Conservation (phyloP, 2,329 filamentous ascomycete species). For the Ascochyta fabae region DNA sequence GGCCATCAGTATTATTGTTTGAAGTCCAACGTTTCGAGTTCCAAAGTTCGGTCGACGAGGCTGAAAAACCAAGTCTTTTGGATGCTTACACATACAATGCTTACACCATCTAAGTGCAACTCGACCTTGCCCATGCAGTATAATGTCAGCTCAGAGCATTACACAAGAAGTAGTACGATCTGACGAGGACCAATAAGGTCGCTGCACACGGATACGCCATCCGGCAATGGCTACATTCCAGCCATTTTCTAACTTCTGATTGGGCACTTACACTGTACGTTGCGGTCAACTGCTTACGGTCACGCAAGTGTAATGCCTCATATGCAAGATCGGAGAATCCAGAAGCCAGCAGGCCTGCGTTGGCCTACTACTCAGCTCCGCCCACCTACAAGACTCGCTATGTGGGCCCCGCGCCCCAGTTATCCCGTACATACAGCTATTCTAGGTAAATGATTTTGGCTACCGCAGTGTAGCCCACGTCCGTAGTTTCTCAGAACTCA, state of each 20-base stretch:
- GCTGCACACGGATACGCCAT: constrained; percentile 1
- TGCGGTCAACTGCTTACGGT: constrained; percentile 24
- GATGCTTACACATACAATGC: constrained; percentile 1
- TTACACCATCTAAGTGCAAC: background rate
- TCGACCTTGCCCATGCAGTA: background rate
- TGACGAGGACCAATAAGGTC: background rate
- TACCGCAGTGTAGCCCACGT: background rate
- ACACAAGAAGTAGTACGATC: background rate
- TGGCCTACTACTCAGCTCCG: constrained; percentile 21
- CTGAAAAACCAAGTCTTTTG: background rate
- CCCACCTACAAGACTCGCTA: constrained; percentile 10
- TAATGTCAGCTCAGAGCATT: background rate
- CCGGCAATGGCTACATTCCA: background rate
- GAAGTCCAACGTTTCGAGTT: background rate
- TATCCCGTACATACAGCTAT: background rate
- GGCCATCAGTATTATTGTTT: no score
- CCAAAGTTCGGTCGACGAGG: background rate
- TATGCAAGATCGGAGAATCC: constrained; percentile 11
- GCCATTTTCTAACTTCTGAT: constrained; percentile 5
- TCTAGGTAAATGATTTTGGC: constrained; percentile 5
- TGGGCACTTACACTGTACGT: constrained; percentile 17
- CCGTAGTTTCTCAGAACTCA: background rate
- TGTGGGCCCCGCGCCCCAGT: constrained; percentile 2
- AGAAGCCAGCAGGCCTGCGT: constrained; percentile 17
- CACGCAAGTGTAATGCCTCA: constrained; percentile 18